Evolutionary conservation across 176 grass and related monocot species (phyloP).

Genomic region (Triticum dicoccoides): DNA sequence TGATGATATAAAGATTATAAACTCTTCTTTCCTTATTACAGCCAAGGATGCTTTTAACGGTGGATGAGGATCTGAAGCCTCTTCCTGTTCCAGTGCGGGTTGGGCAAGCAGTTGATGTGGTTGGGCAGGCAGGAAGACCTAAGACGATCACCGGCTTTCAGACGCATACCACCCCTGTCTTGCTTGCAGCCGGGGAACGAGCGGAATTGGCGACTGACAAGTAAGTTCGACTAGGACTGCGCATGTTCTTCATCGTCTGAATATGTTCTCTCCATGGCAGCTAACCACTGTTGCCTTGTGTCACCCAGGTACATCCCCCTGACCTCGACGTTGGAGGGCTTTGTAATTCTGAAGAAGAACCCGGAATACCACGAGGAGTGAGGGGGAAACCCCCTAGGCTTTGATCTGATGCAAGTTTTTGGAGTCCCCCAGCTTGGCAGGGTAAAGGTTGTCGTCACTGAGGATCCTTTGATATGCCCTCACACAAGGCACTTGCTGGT

Average conservation of each 20-base stretch:
- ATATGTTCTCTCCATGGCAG: too few relatives aligned
- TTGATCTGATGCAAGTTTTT: neutral
- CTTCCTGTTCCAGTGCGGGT: constrained; percentile 85
- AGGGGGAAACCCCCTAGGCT: neutral
- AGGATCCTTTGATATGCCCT: neutral
- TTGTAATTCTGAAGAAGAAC: constrained; percentile 96
- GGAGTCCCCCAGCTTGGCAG: neutral
- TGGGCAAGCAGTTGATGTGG: constrained; percentile 97
- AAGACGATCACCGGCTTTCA: constrained; percentile 98
- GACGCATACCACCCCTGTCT: constrained; percentile 92
- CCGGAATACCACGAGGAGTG: constrained; percentile 86
- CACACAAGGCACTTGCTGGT: neutral
- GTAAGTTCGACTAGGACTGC: constrained; percentile 29
- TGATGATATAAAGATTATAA: constrained; percentile 9
- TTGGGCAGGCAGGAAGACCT: constrained; percentile 95
- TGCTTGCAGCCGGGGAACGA: constrained; percentile 91
- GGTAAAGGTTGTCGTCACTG: too few relatives aligned
- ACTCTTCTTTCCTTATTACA: constrained; percentile 31
- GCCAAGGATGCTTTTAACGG: constrained; percentile 96
- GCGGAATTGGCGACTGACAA: constrained; percentile 95
- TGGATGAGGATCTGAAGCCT: constrained; percentile 94
- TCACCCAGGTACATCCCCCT: constrained; percentile 73
- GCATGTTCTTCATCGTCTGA: neutral
- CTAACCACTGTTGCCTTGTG: neutral
- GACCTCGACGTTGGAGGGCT: constrained; percentile 73